These are phyloP conservation scores for Anacardium occidentale DNA, from an alignment of 345 rosid genomes.

Conservation along the genomic window DNA sequence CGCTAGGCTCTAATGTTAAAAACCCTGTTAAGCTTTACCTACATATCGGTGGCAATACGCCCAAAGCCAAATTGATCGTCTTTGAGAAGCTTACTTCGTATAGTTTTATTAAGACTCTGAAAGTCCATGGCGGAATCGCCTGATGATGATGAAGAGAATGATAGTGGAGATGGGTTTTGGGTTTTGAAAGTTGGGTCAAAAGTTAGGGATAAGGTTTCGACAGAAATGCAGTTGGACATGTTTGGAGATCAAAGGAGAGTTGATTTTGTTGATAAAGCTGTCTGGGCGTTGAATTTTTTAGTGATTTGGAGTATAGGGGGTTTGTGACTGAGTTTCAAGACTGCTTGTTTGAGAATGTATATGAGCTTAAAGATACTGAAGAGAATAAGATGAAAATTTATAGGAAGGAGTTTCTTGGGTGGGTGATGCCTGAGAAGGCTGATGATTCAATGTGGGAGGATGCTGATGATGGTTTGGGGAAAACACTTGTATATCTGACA, in stretches of 20 bases:
- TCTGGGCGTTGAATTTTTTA: conserved; percentile 87
- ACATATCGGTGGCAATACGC: conserved; percentile 83
- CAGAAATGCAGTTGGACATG: conserved; percentile 83
- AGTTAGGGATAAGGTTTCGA: conserved; percentile 64
- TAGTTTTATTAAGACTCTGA: conserved; percentile 40
- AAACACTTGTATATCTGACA: conserved; percentile 25
- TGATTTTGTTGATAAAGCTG: conserved; percentile 72
- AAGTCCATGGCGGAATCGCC: conserved; percentile 26
- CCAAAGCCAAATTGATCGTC: conserved; percentile 74
- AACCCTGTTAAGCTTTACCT: conserved; percentile 79
- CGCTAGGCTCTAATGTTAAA: conserved; percentile 29
- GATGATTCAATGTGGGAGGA: conserved; percentile 97
- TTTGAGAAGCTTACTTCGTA: conserved; percentile 62
- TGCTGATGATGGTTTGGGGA: conserved; percentile 48
- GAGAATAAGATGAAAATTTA: conserved; percentile 69
- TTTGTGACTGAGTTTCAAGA: conserved; percentile 70
- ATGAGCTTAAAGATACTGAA: conserved; percentile 61
- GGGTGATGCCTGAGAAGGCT: conserved; percentile 85
- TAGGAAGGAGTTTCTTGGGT: conserved; percentile 86
- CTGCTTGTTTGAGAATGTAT: conserved; percentile 81
- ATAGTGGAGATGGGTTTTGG: conserved; percentile 47
- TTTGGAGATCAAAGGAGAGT: conserved; percentile 77
- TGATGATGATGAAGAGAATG: conserved; percentile 41
- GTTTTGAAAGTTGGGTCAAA: conserved; percentile 66
- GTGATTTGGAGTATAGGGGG: conserved; percentile 60